Conservation (phyloP, 2,329 filamentous ascomycete species). For the Elsinoe australis region DNA sequence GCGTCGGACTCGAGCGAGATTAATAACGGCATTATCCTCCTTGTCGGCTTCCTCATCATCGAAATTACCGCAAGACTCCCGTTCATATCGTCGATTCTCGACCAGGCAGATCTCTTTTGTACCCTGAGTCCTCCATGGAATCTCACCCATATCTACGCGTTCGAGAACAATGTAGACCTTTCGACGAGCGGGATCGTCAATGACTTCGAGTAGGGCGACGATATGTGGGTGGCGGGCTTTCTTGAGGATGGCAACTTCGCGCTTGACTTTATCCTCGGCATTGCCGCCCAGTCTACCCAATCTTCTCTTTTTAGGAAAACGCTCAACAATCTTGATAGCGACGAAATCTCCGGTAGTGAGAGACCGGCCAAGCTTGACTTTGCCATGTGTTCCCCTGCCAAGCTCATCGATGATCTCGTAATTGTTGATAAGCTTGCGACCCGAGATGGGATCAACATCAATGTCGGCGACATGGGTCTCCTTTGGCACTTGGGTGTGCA, state of each 20-base stretch:
- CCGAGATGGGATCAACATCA: slow-evolving; percentile 79
- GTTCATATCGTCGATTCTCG: slow-evolving; percentile 73
- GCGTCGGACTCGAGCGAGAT: slow-evolving; percentile 48
- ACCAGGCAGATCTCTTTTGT: slow-evolving; percentile 73
- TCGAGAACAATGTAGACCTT: slow-evolving; percentile 99
- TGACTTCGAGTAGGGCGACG: slow-evolving; percentile 89
- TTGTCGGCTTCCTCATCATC: slow-evolving; percentile 36
- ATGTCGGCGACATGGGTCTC: slow-evolving; percentile 82
- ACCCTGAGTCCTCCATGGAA: slow-evolving; percentile 87
- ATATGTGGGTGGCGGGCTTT: slow-evolving; percentile 98
- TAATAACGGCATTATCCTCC: slow-evolving; percentile 40
- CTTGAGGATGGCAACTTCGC: slow-evolving; percentile 95
- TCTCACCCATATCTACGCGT: slow-evolving; percentile 87
- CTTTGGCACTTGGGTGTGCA: slow-evolving; percentile 43
- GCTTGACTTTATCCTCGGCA: slow-evolving; percentile 75
- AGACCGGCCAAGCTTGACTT: slow-evolving; percentile 90
- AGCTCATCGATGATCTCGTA: slow-evolving; percentile 97
- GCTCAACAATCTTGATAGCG: slow-evolving; percentile 96
- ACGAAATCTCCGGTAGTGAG: slow-evolving; percentile 68
- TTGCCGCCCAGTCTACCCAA: slow-evolving; percentile 70
- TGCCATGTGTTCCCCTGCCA: slow-evolving; percentile 90
- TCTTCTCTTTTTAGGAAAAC: slow-evolving; percentile 86
- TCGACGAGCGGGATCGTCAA: slow-evolving; percentile 90
- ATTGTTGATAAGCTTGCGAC: slow-evolving; percentile 93
- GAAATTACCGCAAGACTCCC: slow-evolving; percentile 50